Evolutionary conservation across 768 basidiomycete species (phyloP).

Genomic region (Boletus tylopilopsis): DNA sequence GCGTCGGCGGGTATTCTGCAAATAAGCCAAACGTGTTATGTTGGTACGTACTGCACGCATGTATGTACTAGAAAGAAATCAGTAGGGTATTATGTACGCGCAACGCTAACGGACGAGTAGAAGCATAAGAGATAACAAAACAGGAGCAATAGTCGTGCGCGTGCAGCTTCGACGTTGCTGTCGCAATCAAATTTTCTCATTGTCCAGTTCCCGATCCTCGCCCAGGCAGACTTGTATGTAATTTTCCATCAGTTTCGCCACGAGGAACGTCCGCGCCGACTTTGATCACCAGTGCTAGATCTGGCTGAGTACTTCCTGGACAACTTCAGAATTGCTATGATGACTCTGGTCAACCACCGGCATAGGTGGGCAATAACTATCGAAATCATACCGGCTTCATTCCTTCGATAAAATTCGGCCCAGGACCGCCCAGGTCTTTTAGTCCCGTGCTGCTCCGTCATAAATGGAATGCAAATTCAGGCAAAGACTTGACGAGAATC

Average conservation of each 20-base stretch:
- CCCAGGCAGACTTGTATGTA: conserved; percentile 8
- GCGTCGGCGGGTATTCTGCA: conserved; percentile 6
- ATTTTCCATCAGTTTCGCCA: conserved; percentile 17
- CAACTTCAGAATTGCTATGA: conserved; percentile 23
- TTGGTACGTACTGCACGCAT: background rate
- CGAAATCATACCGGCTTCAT: conserved; percentile 43
- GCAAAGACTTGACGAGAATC: background rate
- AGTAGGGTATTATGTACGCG: conserved; percentile 9
- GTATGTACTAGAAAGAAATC: background rate
- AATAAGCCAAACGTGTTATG: conserved; percentile 8
- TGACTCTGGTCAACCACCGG: conserved; percentile 2
- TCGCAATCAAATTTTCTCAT: conserved; percentile 8
- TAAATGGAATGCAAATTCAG: background rate
- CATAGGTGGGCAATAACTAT: background rate
- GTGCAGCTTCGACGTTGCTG: background rate
- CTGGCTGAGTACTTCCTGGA: conserved; percentile 24
- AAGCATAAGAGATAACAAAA: conserved; percentile 3
- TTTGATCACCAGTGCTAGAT: conserved; percentile 7
- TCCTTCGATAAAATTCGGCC: conserved; percentile 55
- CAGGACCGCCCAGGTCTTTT: conserved; percentile 52
- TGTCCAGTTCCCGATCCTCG: conserved; percentile 21
- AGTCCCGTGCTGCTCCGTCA: conserved; percentile 42
- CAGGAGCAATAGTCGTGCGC: background rate
- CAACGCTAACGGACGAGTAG: background rate
- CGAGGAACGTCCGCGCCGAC: conserved; percentile 22